These are phyloP conservation scores for Botrytis fragariae DNA, from an alignment of 2,329 filamentous ascomycete genomes.

Conservation along the genomic window DNA sequence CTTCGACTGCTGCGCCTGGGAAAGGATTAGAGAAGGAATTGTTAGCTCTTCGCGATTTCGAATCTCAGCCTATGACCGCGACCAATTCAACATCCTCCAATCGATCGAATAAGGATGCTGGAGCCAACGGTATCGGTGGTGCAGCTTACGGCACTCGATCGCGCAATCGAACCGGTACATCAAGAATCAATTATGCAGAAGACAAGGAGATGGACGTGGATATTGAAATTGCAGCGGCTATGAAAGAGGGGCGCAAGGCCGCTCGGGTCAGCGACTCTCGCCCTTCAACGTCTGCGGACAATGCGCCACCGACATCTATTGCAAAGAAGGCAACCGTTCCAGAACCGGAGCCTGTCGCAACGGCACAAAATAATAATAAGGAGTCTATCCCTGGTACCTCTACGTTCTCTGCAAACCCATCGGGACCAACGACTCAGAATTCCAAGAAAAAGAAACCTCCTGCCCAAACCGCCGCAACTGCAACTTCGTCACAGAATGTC, in stretches of 20 bases:
- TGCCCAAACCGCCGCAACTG: constrained; percentile 29
- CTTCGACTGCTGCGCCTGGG: constrained; percentile 21
- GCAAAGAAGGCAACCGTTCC: constrained; percentile 44
- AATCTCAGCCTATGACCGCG: constrained; percentile 49
- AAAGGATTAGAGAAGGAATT: constrained; percentile 24
- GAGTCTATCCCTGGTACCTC: constrained; percentile 56
- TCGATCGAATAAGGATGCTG: constrained; percentile 49
- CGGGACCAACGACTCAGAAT: constrained; percentile 43
- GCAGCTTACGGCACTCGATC: constrained; percentile 83
- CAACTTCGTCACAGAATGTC: constrained; percentile 15
- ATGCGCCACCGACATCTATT: constrained; percentile 24
- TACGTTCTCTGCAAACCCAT: constrained; percentile 52
- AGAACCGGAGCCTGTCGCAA: constrained; percentile 33
- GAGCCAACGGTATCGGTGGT: constrained; percentile 21
- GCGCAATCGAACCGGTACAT: constrained; percentile 76
- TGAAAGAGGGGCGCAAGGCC: constrained; percentile 59
- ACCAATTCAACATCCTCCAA: constrained; percentile 48
- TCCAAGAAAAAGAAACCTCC: constrained; percentile 84
- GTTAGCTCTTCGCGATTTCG: constrained; percentile 27
- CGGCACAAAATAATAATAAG: constrained; percentile 40
- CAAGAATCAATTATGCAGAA: constrained; percentile 92
- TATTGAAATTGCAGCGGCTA: constrained; percentile 65
- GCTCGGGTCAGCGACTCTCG: constrained; percentile 39
- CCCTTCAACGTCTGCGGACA: constrained; percentile 23
- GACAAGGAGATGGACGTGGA: constrained; percentile 89